Evolutionary conservation across 2,329 filamentous ascomycete genomes (phyloP), one percentile per base, ranked within the genome.

Genomic region (Penicillium verrucosum): DNA sequence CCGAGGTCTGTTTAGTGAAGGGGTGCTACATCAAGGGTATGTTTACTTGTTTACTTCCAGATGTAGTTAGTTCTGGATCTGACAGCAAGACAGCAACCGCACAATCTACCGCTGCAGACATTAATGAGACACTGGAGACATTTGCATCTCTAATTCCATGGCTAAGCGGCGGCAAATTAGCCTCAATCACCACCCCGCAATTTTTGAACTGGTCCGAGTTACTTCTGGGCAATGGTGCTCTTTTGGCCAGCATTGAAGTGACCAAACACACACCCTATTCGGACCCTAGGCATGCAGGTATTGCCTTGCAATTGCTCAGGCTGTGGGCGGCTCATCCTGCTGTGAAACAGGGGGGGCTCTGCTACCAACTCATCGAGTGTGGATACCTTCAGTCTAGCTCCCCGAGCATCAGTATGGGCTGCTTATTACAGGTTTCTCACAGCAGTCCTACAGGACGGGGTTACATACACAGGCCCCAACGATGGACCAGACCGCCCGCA

Each of bases 391-490:
- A 65, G 61, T n/a, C 57, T 67, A 21, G 62, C 59, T 4, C 65
- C 70, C 2, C 71, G 67, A 37, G 60, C 68, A 9, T 80, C 85
- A 40, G 85, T 96, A 43, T 97, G 92, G 92, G 86, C 84, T 65
- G 85, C 90, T 60, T 97, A 97, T 72, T 96, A 96, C 70, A 77
- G 85, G 43, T 85, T 89, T 1, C 77, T 97, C 18, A 95, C 92
- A 2, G 80, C 80, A n/a, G 84, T 96, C 36, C 74, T 97, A 7
- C 86, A 88, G 65, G 77, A 85, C 34, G 68, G 58, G 16, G 61
- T 73, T 51, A 45, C 58, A 56, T 87, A 77, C 51, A 60, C 62
- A 9, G 60, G 70, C 32, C 56, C 66, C 2, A 61, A 68, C 30
- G 63, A 70, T 23, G 69, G 68, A 1, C 62, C 83, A 4, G 79